phyloP scores from a whole-genome alignment of 1,139 yeast genomes.

The Yamadazyma sp. region DNA sequence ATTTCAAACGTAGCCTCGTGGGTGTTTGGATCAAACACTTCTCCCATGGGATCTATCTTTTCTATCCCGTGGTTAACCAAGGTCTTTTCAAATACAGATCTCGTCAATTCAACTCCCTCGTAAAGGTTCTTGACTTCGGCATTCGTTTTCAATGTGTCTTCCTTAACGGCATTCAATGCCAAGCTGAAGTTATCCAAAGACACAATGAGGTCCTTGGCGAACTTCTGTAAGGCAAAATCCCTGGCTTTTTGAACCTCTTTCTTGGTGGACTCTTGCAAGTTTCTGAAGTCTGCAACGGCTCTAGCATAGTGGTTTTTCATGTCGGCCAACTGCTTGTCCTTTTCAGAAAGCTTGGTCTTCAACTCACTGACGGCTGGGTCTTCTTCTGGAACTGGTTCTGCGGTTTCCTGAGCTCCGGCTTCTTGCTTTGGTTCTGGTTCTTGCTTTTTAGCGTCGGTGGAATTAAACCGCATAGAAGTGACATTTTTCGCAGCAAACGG shows the following conservation, averaged over 20 bases:
- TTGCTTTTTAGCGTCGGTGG: constrained; percentile 7
- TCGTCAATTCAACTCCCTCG: constrained; percentile 92
- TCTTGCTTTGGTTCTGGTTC: constrained; percentile 3
- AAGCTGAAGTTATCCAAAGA: constrained; percentile 90
- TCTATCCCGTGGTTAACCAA: constrained; percentile 75
- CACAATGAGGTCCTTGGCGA: constrained; percentile 87
- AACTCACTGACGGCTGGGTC: constrained; percentile 40
- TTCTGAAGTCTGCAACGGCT: constrained; percentile 90
- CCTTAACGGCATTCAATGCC: constrained; percentile 76
- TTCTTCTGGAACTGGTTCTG: constrained; percentile 16
- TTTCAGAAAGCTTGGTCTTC: constrained; percentile 56
- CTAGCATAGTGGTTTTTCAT: constrained; percentile 82
- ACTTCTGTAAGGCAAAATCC: constrained; percentile 90
- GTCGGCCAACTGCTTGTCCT: constrained; percentile 80
- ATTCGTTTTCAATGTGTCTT: constrained; percentile 58
- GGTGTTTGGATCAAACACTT: constrained; percentile 83
- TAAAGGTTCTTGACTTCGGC: constrained; percentile 72
- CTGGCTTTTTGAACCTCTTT: constrained; percentile 83
- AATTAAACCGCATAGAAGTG: constrained; percentile 10
- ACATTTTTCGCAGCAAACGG: neutral
- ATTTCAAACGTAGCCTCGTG: constrained; percentile 94
- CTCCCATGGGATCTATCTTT: constrained; percentile 82
- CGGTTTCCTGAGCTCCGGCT: constrained; percentile 1
- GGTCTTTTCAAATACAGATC: constrained; percentile 83
- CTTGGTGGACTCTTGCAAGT: constrained; percentile 87